These are phyloP conservation scores for Steccherinum ochraceum DNA, from an alignment of 768 basidiomycete genomes.

Conservation along the genomic window DNA sequence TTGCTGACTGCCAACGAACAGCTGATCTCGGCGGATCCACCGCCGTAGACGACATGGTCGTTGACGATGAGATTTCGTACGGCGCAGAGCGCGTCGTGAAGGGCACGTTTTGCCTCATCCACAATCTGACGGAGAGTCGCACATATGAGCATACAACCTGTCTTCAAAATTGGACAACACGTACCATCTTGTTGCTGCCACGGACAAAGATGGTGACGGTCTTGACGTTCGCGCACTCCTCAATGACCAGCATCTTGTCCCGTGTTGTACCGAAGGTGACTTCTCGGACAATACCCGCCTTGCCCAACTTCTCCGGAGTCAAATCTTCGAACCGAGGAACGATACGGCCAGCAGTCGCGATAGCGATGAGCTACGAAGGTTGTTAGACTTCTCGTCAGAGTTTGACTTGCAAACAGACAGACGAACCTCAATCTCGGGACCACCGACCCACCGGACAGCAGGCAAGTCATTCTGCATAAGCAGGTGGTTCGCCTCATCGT, in stretches of 20 bases:
- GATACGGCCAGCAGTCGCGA: constrained; percentile 96
- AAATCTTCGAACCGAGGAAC: constrained; percentile 98
- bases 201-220: constrained; percentile 97
- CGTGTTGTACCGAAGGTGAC: constrained; percentile 95
- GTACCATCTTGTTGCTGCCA: constrained; percentile 98
- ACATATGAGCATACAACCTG: not conserved
- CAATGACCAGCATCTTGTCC: constrained; percentile 99
- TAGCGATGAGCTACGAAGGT: constrained; percentile 77
- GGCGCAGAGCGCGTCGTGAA: constrained; percentile 96
- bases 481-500: constrained; percentile 97
- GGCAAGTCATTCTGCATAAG: constrained; percentile 98
- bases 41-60: constrained; percentile 96
- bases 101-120: constrained; percentile 95
- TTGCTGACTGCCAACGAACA: constrained; percentile 89
- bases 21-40: constrained; percentile 96
- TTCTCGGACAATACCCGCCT: constrained; percentile 91
- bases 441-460: constrained; percentile 98
- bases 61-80: constrained; percentile 94
- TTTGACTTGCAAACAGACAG: not conserved
- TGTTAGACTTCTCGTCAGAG: not conserved
- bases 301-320: constrained; percentile 83
- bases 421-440: constrained; percentile 93
- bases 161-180: constrained; percentile 1
- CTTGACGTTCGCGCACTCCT: constrained; percentile 94
- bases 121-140: constrained; percentile 61